A percentile compares a stretch with the other conserved stretches of the same genome.
Conservation (phyloP, 805 yeast species). For the Candida taoyuanica region DNA sequence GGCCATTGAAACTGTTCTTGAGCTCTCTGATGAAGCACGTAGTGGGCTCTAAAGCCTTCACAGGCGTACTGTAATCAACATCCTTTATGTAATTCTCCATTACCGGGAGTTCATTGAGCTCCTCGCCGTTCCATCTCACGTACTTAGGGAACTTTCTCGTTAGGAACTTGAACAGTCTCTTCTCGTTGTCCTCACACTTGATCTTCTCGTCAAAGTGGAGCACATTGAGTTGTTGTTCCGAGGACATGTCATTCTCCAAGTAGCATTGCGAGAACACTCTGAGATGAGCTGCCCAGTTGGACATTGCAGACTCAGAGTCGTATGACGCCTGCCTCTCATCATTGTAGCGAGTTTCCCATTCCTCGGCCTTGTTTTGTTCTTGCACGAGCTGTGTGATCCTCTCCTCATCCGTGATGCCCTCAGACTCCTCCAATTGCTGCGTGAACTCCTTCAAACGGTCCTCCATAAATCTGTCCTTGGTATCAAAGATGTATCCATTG, state of each 20-base stretch:
- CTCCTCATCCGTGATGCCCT: slow-evolving; percentile 12
- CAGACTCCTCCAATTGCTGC: slow-evolving; percentile 10
- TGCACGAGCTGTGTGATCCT: slow-evolving; percentile 5
- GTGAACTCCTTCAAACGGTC: slow-evolving; percentile 17
- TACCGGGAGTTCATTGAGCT: slow-evolving; percentile 14
- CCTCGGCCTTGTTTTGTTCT: slow-evolving; percentile 10
- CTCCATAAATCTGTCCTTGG: slow-evolving; percentile 19
- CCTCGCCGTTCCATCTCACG: slow-evolving; percentile 37
- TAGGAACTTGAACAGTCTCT: slow-evolving; percentile 38
- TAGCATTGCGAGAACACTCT: slow-evolving; percentile 28
- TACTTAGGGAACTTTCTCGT: slow-evolving; percentile 36
- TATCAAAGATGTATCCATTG: slow-evolving; percentile 24
- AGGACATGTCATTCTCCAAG: slow-evolving; percentile 9
- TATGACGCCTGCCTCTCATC: slow-evolving; percentile 13
- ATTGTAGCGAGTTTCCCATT: slow-evolving; percentile 20
- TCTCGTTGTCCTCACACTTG: slow-evolving; percentile 27
- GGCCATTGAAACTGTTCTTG: slow-evolving; percentile 30
- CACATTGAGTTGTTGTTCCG: slow-evolving; percentile 6
- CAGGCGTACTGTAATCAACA: slow-evolving; percentile 5
- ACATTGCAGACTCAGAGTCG: slow-evolving; percentile 23
- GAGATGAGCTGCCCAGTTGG: slow-evolving; percentile 22
- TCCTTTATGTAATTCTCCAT: slow-evolving; percentile 15
- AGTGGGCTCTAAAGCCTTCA: background rate
- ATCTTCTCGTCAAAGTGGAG: slow-evolving; percentile 9
- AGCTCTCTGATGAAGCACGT: slow-evolving; percentile 25